Evolutionary conservation across 768 basidiomycete species (phyloP).

Genomic region (Psilocybe azurescens): DNA sequence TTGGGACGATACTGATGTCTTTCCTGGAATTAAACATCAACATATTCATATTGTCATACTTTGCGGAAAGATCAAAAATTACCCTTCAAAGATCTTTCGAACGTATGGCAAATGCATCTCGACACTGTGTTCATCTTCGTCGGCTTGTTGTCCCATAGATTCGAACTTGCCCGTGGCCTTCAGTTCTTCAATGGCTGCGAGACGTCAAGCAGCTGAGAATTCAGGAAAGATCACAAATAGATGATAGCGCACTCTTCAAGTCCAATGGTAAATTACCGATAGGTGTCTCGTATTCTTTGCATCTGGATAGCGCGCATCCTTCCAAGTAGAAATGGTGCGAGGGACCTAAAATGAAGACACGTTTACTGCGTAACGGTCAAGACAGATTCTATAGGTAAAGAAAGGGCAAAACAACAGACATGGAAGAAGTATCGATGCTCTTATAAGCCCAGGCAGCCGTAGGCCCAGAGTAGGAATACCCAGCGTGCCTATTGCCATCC

Average conservation of each 20-base stretch:
- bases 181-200: conserved; percentile 70
- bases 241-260: conserved; percentile 62
- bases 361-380: conserved; percentile 58
- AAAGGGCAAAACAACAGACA: conserved; percentile 59
- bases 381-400: conserved; percentile 10
- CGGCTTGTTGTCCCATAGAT: conserved; percentile 65
- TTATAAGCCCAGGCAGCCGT: conserved; percentile 97
- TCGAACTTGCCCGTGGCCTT: conserved; percentile 70
- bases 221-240: neutral
- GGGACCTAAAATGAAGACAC: conserved; percentile 94
- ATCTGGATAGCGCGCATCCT: conserved; percentile 87
- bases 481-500: conserved; percentile 76
- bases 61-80: conserved; percentile 5
- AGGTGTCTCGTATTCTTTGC: conserved; percentile 81
- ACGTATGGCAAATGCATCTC: conserved; percentile 98
- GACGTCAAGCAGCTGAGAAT: neutral
- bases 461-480: conserved; percentile 92
- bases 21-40: conserved; percentile 42
- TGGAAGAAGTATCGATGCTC: conserved; percentile 77
- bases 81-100: conserved; percentile 85
- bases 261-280: conserved; percentile 85
- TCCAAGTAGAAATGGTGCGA: conserved; percentile 91
- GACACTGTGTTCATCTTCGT: conserved; percentile 96
- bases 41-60: neutral
- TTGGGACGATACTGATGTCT: conserved; percentile 85